These are phyloP conservation scores for Aspergillus avenaceus DNA, from an alignment of 495 filamentous ascomycete species.

Conservation along the genomic window DNA sequence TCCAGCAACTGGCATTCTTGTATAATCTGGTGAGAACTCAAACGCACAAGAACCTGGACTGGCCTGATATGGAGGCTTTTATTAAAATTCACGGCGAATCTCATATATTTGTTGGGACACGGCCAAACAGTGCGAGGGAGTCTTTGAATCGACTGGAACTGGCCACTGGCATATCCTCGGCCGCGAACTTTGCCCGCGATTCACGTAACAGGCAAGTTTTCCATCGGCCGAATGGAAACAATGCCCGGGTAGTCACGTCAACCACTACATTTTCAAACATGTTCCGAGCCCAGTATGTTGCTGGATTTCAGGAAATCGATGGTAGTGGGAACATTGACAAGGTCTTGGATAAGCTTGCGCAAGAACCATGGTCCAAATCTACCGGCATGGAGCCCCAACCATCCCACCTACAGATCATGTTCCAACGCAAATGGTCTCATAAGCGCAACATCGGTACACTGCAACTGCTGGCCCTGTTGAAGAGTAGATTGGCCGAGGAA, in stretches of 20 bases:
- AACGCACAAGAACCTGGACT: slow-evolving; percentile 19
- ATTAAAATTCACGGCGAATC: slow-evolving; percentile 30
- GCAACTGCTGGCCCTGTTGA: slow-evolving; percentile 24
- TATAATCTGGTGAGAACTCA: slow-evolving; percentile 21
- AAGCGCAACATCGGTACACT: slow-evolving; percentile 22
- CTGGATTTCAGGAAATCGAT: slow-evolving; percentile 7
- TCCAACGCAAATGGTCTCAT: slow-evolving; percentile 19
- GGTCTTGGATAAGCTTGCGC: slow-evolving; percentile 23
- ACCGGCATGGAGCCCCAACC: slow-evolving; percentile 11
- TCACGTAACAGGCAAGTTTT: slow-evolving; percentile 14
- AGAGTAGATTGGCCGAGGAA: slow-evolving; percentile 23
- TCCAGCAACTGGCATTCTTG: slow-evolving; percentile 26
- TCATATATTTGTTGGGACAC: slow-evolving; percentile 27
- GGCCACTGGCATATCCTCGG: slow-evolving; percentile 24
- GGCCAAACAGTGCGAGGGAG: slow-evolving; percentile 21
- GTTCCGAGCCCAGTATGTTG: slow-evolving; percentile 19
- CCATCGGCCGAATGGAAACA: slow-evolving; percentile 22
- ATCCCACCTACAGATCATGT: slow-evolving; percentile 16
- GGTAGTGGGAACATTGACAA: slow-evolving; percentile 19
- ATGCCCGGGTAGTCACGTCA: slow-evolving; percentile 16
- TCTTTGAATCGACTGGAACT: slow-evolving; percentile 27
- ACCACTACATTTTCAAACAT: slow-evolving; percentile 23
- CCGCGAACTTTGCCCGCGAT: slow-evolving; percentile 23
- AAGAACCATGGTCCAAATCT: slow-evolving; percentile 9
- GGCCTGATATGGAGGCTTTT: slow-evolving; percentile 33